These are phyloP conservation scores for Emiliania huxleyi DNA, from an alignment of 78 protist genomes.

Conservation along the genomic window DNA sequence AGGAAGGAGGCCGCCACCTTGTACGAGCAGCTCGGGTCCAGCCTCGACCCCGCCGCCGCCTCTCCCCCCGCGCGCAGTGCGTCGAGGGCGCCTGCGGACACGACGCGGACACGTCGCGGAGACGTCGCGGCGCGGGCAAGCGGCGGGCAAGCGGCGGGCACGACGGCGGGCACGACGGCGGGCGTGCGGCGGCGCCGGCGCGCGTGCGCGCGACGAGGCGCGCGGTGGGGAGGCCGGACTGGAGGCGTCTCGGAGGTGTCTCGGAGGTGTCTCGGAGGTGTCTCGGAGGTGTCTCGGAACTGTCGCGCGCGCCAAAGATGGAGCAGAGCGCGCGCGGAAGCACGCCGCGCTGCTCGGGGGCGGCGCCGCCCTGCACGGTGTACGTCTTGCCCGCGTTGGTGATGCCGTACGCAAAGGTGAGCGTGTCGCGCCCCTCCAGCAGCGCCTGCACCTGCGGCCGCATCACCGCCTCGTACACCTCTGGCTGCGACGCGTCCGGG, in stretches of 20 bases:
- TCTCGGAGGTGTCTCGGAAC: too few species aligned
- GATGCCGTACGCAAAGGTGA: constrained; percentile 9
- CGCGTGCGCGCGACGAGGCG: too few species aligned
- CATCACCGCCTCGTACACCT: background rate
- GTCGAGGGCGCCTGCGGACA: too few species aligned
- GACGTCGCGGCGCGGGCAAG: too few species aligned
- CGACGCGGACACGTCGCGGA: too few species aligned
- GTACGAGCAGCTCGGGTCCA: background rate
- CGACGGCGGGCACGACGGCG: too few species aligned
- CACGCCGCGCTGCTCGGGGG: background rate
- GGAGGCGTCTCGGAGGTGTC: too few species aligned
- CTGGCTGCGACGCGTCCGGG: background rate
- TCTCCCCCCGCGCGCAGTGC: background rate
- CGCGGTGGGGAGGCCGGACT: background rate
- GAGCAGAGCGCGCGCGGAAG: background rate
- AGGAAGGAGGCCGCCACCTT: background rate
- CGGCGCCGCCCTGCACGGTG: background rate
- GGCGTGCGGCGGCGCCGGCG: too few species aligned
- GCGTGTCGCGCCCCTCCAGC: background rate
- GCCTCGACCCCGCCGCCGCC: background rate
- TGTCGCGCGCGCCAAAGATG: background rate
- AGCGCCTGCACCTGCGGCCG: background rate
- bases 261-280: too few species aligned
- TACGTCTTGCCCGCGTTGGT: constrained; percentile 34
- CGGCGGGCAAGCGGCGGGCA: too few species aligned